Evolutionary conservation across 140 eudicot genomes (phyloP), one percentile per base, ranked within the genome.

Genomic region (Flaveria floridana): DNA sequence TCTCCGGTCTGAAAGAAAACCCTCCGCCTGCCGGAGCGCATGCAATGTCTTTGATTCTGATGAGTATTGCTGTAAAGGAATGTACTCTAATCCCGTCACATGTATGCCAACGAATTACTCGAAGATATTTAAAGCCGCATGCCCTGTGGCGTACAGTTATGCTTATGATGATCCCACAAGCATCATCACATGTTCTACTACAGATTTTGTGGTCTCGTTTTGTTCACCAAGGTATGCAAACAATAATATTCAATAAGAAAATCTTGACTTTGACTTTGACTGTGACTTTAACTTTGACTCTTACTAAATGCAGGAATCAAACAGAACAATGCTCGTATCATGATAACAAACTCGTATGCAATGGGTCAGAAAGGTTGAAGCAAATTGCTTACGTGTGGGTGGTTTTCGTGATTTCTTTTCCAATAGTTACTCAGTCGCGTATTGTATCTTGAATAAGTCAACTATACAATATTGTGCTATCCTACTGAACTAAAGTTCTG

Each of bases 11-110:
- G 65, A 65, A 3, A 87, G 85, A 57, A 82, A 80, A 65, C 68
- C 75, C 4, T 51, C 81, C 0, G 90, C 85, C 2, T 87, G 93
- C 72, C 80, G 76, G 56, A 87, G 89, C 30, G 91, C 93, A 1
- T 87, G 96, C 63, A 79, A 83, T 19, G 87, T 75, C 18, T 89
- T 83, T 23, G 68, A 79, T 47, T 83, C 81, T 4, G 93, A 87
- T 39, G 86, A 85, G 76, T 89, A 85, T 30, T 89, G 96, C 23
- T 89, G 96, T 50, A 82, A 84, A 28, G 93, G 93, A n/a, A 78
- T 71, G 41, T 85, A 70, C 73, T 67, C 83, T 9, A 83, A 75
- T 74, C 89, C 96, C 1, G 59, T 46, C 70, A 73, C 87, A 0
- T 86, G 90, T 73, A 26, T 67, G 83, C 87, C 92, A 7, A 83